Conservation (phyloP, 2,329 filamentous ascomycete species). For the Trichoderma gracile region DNA sequence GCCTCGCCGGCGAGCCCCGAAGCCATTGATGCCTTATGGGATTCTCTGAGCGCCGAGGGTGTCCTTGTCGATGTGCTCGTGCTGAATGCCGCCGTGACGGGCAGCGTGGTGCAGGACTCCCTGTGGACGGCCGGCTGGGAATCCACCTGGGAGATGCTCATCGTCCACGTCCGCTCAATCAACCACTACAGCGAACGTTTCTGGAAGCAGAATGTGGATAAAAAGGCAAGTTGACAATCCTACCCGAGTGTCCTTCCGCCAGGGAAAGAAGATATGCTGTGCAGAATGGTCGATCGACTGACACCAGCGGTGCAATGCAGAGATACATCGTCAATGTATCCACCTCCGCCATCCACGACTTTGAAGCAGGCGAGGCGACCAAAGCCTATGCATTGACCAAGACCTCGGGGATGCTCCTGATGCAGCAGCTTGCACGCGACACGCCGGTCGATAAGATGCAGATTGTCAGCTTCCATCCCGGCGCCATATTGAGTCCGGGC, state of each 20-base stretch:
- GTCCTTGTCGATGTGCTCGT: conserved; percentile 33
- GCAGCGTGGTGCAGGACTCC: not conserved
- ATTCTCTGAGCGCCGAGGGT: conserved; percentile 30
- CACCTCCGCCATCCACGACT: conserved; percentile 31
- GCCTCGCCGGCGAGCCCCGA: conserved; percentile 32
- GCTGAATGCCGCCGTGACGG: conserved; percentile 29
- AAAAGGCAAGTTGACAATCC: conserved; percentile 6
- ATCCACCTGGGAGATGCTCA: conserved; percentile 21
- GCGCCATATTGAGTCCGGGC: conserved; percentile 36
- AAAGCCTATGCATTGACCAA: conserved; percentile 40
- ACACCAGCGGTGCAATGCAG: not conserved
- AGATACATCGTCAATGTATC: conserved; percentile 21
- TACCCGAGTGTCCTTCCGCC: not conserved
- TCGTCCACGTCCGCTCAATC: conserved; percentile 26
- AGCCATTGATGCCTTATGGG: conserved; percentile 37
- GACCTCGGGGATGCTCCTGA: conserved; percentile 35
- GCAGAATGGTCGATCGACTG: not conserved
- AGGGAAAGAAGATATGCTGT: not conserved
- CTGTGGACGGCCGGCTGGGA: conserved; percentile 26
- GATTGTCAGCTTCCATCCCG: conserved; percentile 42
- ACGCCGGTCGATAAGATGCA: conserved; percentile 38
- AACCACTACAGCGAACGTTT: conserved; percentile 28
- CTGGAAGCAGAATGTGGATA: conserved; percentile 31
- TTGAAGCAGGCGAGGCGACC: conserved; percentile 29
- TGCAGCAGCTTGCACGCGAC: conserved; percentile 40